Evolutionary conservation across 108 stramenopile species (phyloP), one percentile per base, ranked within the genome.

Genomic region (Aurantiochytrium sp.): DNA sequence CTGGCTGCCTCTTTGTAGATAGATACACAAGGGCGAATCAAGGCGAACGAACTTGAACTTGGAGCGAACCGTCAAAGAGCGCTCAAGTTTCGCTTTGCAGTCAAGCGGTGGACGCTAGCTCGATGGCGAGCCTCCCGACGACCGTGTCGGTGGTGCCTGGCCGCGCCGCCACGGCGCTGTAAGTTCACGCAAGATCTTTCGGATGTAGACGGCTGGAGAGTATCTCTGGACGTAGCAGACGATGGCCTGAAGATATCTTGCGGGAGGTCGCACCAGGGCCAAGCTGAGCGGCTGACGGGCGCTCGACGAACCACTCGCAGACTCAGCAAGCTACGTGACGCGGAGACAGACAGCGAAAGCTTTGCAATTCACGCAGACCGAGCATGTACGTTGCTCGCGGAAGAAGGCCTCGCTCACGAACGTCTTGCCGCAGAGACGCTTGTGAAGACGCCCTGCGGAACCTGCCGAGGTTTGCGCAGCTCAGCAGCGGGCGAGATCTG

Each of bases 341-440:
- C 42, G 19, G 71, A 49, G 28, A 87, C 87, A 4, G 57, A 5
- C 12, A 14, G 49, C 25, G 53, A 23, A 5, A 14, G 5, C 16
- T 91, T 88, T 51, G 71, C 42, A 21, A 29, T 5, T 5, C 10
- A 4, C n/a, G 45, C 88, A 12, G 72, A 88, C 59, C 4, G 90
- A 4, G 53, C 89, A n/a, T 72, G 49, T 19, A 4, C 10, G 18
- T 47, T 98, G 28, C 93, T 98, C 42, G 97, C 95, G 16, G 98
- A 98, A 92, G 97, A 97, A 76, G 93, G 96, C 21, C 88, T 97
- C 59, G 94, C 96, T 10, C 90, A 94, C 72, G 94, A 97, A 43
- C 95, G 96, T 18, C 5, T 25, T 5, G 90, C 92, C n/a, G 53
- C 72, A 55, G 57, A 87, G 3, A 55, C 88, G 44, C 91, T 89